A percentile compares a stretch with the other conserved stretches of the same genome.
phyloP scores from a whole-genome alignment of 805 yeast genomes.

The Yamadazyma philogaea region DNA sequence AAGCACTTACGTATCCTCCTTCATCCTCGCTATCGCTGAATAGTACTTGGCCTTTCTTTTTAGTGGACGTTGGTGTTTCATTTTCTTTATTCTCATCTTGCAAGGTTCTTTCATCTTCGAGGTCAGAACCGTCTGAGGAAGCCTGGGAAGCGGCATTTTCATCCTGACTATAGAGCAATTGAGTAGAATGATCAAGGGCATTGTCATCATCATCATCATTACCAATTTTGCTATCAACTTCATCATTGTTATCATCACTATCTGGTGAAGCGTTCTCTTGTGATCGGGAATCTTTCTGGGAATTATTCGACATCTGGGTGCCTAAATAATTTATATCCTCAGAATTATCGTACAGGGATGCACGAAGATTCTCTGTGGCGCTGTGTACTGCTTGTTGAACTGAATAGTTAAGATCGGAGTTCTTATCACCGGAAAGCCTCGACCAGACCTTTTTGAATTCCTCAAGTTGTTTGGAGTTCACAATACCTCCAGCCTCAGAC shows the following conservation, averaged over 20 bases:
- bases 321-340: neutral
- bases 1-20: slow-evolving; percentile 14
- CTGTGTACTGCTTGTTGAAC: slow-evolving; percentile 11
- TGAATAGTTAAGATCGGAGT: slow-evolving; percentile 10
- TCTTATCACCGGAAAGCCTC: slow-evolving; percentile 7
- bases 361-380: slow-evolving; percentile 13
- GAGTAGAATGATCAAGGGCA: neutral
- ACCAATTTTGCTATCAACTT: neutral
- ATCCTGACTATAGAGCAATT: neutral
- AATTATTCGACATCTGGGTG: neutral
- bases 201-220: neutral
- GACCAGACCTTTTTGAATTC: slow-evolving; percentile 34
- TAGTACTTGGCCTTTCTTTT: slow-evolving; percentile 3
- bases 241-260: neutral
- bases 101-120: neutral
- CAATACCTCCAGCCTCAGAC: slow-evolving; percentile 36
- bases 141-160: neutral
- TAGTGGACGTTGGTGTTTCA: slow-evolving; percentile 6
- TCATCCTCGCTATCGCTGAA: slow-evolving; percentile 17
- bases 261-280: neutral
- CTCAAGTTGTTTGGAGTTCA: slow-evolving; percentile 29
- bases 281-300: neutral
- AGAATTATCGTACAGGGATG: slow-evolving; percentile 9
- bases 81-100: slow-evolving; percentile 12
- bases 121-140: slow-evolving; percentile 4